These are phyloP conservation scores for Symbiodinium natans DNA, from an alignment of 73 alveolate species.

Conservation along the genomic window DNA sequence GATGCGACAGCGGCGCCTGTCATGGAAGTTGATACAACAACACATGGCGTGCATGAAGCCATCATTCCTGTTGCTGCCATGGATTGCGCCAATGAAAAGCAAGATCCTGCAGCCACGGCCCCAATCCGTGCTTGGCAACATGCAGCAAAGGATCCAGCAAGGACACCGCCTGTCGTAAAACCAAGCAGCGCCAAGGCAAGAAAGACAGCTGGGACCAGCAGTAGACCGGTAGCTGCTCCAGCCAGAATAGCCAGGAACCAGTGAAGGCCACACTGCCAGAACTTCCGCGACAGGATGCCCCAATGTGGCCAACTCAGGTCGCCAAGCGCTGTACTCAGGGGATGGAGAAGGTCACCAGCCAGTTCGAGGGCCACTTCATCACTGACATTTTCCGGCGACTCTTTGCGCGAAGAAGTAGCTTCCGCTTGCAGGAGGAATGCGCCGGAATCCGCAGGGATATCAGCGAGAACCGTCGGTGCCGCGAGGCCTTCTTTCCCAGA, in stretches of 20 bases:
- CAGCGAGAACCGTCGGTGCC: no score
- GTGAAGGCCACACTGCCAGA: constrained; percentile 32
- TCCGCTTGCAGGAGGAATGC: no score
- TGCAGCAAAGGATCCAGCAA: not conserved
- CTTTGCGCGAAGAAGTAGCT: no score
- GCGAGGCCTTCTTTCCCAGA: no score
- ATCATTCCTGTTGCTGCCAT: not conserved
- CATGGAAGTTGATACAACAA: not conserved
- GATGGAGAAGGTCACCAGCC: not conserved
- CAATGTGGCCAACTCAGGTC: constrained; percentile 19
- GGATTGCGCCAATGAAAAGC: not conserved
- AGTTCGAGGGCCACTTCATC: no score
- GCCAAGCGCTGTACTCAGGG: not conserved
- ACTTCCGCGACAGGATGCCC: not conserved
- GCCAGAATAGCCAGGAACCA: constrained; percentile 24
- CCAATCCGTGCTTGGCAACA: not conserved
- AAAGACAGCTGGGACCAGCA: not conserved
- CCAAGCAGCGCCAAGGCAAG: constrained; percentile 1
- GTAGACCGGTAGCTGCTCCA: not conserved
- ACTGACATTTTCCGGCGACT: no score
- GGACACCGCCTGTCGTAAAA: not conserved
- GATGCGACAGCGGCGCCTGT: not conserved
- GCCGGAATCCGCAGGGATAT: no score
- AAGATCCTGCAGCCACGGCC: not conserved
- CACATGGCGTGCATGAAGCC: constrained; percentile 8